phyloP scores from a whole-genome alignment of 2,329 filamentous ascomycete species.

The Fonsecaea monophora region DNA sequence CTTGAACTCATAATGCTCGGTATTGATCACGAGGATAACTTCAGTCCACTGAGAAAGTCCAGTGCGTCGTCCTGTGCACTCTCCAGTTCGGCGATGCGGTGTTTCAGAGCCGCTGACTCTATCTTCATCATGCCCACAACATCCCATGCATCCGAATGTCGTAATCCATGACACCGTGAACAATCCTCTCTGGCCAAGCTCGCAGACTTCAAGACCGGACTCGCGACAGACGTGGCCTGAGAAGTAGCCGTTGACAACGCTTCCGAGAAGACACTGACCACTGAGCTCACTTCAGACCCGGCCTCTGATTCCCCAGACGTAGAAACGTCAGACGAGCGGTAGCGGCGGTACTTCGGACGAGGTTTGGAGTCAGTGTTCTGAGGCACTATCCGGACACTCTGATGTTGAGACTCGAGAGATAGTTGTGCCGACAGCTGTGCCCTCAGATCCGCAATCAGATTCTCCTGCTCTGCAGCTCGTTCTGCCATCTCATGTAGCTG shows the following conservation, averaged over 20 bases:
- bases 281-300: constrained; percentile 63
- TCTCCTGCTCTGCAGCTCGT: constrained; percentile 62
- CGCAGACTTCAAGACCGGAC: constrained; percentile 28
- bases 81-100: constrained; percentile 61
- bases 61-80: constrained; percentile 63
- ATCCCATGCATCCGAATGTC: constrained; percentile 60
- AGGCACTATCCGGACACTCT: constrained; percentile 42
- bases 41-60: constrained; percentile 41
- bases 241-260: constrained; percentile 39
- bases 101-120: constrained; percentile 62
- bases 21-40: constrained; percentile 21
- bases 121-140: constrained; percentile 59
- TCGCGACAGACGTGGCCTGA: constrained; percentile 32
- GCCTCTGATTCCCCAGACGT: constrained; percentile 64
- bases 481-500: constrained; percentile 67
- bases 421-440: constrained; percentile 51
- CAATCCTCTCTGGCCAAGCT: constrained; percentile 45
- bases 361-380: constrained; percentile 40
- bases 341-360: constrained; percentile 43
- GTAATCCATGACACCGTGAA: constrained; percentile 50
- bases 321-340: constrained; percentile 50
- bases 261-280: constrained; percentile 56
- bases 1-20: constrained; percentile 7
- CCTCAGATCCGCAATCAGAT: constrained; percentile 60
- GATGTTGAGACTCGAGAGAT: constrained; percentile 31